Base-by-base conservation (phyloP, 208 protist genomes). In the Blastocrithidia nonstop region DNA sequence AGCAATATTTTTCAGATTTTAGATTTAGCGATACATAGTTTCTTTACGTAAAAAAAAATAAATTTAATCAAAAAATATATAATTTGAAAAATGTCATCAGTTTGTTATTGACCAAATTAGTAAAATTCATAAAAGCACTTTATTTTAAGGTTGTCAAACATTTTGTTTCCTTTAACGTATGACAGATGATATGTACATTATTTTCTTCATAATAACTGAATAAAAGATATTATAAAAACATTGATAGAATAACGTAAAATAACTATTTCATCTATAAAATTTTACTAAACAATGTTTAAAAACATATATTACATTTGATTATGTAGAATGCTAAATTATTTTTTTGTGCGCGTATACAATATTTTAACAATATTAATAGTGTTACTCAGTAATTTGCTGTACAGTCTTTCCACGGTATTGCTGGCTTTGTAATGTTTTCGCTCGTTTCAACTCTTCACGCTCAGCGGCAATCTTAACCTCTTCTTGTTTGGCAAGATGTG, bases 401-500 rank as follows among this genome's bases (percentile, higher is more conserved):
- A 87, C 59, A 1, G 69, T 78, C 57, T 75, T 71, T 53, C 72
- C 77, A 31, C 72, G 71, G 61, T 75, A 67, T 66, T 85, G 75
- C 49, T 78, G 75, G 50, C 63, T 72, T 60, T 85, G 75, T 24
- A 87, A 54, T 41, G 16, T 31, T 44, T 62, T 54, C 64, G 67
- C 55, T 26, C 71, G 57, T 60, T 85, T 80, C 40, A 85, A 59
- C 54, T 79, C 74, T 71, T 80, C 71, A 51, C 68, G 63, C 66
- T 86, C 71, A 4, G 77, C 73, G 15, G 73, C 77, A 45, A 81
- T 72, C 62, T 72, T 72, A 45, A 87, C 72, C 64, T 87, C 77
- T 44, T 82, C 69, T 48, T 75, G 67, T 56, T 81, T 86, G 32
- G 76, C 49, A 26, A 86, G 52, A 57, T 81, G 69, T 6, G 76